Evolutionary conservation across 2,329 filamentous ascomycete genomes (phyloP).

Genomic region (Hypoxylon sp.): DNA sequence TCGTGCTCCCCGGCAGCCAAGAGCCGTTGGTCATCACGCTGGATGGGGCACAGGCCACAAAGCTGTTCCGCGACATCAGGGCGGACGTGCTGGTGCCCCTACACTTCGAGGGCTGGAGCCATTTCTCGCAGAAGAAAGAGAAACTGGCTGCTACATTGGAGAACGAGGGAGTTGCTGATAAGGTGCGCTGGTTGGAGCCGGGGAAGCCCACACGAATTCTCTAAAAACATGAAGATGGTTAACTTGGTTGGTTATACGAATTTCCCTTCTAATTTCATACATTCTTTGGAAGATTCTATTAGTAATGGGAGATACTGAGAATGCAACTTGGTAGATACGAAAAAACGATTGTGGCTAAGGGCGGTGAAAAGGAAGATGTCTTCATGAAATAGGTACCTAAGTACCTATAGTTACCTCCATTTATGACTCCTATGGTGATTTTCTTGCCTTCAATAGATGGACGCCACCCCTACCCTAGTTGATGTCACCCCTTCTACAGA

Average conservation of each 20-base stretch:
- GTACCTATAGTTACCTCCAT: neutral
- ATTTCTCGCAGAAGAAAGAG: slow-evolving; percentile 57
- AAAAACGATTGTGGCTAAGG: neutral
- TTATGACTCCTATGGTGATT: neutral
- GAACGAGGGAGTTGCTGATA: slow-evolving; percentile 53
- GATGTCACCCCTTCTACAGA: neutral
- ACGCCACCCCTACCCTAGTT: neutral
- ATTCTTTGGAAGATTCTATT: neutral
- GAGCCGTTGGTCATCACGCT: slow-evolving; percentile 58
- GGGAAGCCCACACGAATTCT: slow-evolving; percentile 38
- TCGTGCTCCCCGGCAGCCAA: slow-evolving; percentile 34
- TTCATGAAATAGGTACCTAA: neutral
- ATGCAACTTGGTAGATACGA: neutral
- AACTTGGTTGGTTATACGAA: neutral
- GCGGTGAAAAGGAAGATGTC: neutral
- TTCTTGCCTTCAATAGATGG: neutral
- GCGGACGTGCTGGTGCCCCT: slow-evolving; percentile 61
- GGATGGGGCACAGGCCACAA: slow-evolving; percentile 58
- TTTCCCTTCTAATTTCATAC: neutral
- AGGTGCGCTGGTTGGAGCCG: slow-evolving; percentile 54
- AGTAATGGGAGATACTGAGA: neutral
- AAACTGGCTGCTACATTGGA: slow-evolving; percentile 52
- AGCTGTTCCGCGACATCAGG: slow-evolving; percentile 56
- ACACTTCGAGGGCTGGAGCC: slow-evolving; percentile 62
- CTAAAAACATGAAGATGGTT: neutral